Percentiles rank a stretch among this genome's conserved stretches.
phyloP scores from a whole-genome alignment of 2,329 filamentous ascomycete genomes.

The Nemania diffusa region DNA sequence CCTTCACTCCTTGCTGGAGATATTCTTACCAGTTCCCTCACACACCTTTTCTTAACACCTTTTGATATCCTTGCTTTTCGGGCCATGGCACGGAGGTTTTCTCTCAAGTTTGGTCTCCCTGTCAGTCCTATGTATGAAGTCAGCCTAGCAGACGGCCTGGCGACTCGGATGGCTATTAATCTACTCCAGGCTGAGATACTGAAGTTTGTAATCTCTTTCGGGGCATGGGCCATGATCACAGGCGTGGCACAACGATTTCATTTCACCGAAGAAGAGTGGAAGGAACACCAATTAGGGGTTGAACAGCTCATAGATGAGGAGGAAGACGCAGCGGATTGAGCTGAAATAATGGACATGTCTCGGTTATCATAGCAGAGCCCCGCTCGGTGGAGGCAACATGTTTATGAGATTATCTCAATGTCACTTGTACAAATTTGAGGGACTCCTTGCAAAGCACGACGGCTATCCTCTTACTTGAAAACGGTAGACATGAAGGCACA shows the following conservation, averaged over 20 bases:
- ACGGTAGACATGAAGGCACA: no score
- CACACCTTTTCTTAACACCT: constrained; percentile 58
- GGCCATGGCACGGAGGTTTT: constrained; percentile 57
- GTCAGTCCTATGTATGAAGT: constrained; percentile 53
- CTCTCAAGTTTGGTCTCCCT: constrained; percentile 52
- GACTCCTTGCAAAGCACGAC: no score
- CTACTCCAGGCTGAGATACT: constrained; percentile 59
- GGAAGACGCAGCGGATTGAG: background rate
- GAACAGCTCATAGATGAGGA: constrained; percentile 5
- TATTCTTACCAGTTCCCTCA: constrained; percentile 57
- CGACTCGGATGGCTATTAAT: constrained; percentile 56
- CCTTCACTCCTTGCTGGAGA: constrained; percentile 60
- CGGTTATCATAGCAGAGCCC: constrained; percentile 1
- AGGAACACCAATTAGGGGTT: constrained; percentile 37
- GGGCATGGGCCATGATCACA: constrained; percentile 58
- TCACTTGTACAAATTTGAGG: background rate
- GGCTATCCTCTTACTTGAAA: no score
- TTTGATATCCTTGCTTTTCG: constrained; percentile 60
- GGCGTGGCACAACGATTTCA: constrained; percentile 54
- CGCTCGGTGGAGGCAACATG: background rate
- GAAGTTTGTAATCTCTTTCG: constrained; percentile 57
- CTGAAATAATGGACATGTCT: constrained; percentile 4
- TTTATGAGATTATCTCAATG: background rate
- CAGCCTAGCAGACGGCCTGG: constrained; percentile 53
- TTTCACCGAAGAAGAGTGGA: constrained; percentile 58